Evolutionary conservation across 2,329 filamentous ascomycete species (phyloP).

Genomic region (Colletotrichum euphorbiae): DNA sequence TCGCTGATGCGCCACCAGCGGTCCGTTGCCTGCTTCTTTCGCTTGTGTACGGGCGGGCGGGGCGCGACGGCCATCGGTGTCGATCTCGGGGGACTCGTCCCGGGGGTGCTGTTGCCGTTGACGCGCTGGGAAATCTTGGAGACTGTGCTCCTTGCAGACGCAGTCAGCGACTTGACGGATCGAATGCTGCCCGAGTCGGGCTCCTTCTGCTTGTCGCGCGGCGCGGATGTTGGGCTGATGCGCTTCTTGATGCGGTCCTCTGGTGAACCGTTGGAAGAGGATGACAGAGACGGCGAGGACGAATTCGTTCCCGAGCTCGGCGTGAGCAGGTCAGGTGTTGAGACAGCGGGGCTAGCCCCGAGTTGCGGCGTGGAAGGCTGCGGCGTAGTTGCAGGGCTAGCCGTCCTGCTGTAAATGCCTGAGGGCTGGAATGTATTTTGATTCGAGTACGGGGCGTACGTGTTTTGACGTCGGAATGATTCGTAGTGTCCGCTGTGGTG

Average conservation of each 20-base stretch:
- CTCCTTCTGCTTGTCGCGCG: constrained; percentile 54
- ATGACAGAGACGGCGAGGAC: constrained; percentile 54
- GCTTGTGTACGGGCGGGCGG: constrained; percentile 48
- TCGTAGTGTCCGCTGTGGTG: constrained; percentile 98
- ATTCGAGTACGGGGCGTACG: constrained; percentile 82
- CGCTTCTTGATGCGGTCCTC: constrained; percentile 39
- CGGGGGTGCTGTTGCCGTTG: constrained; percentile 41
- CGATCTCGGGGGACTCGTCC: constrained; percentile 41
- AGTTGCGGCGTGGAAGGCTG: constrained; percentile 61
- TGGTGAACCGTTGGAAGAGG: constrained; percentile 43
- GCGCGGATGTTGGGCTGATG: constrained; percentile 38
- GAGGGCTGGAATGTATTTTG: constrained; percentile 82
- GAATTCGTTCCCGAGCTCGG: constrained; percentile 50
- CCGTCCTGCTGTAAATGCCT: constrained; percentile 75
- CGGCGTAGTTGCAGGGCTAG: constrained; percentile 64
- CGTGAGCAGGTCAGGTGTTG: constrained; percentile 61
- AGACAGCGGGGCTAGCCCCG: constrained; percentile 56
- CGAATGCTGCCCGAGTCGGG: constrained; percentile 64
- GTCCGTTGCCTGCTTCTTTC: constrained; percentile 70
- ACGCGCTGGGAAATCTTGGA: constrained; percentile 58
- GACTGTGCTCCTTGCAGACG: constrained; percentile 66
- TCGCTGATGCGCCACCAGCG: constrained; percentile 99
- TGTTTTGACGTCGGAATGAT: constrained; percentile 87
- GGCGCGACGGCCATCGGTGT: constrained; percentile 42
- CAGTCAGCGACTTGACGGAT: constrained; percentile 68